Base-by-base conservation (phyloP, 306 rosid genomes). In the Prinsepia uniflora region DNA sequence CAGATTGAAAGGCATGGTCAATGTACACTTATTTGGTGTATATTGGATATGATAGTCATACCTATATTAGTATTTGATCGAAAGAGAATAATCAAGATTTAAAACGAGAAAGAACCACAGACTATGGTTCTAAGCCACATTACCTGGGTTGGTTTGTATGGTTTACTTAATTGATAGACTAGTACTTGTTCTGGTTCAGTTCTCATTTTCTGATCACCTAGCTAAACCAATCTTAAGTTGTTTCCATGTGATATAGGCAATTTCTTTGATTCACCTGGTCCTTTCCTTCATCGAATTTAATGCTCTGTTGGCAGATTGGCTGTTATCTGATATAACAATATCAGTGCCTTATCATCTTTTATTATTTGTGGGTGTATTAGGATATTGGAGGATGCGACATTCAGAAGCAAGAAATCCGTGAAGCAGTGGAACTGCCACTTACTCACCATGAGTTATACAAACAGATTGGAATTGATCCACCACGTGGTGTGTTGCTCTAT, bases 311-410 rank as follows among this genome's bases (percentile, higher is more conserved):
- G 18, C 10, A 56, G 18, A 5, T 56, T 17, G 24, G 14, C 34
- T 40, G 18, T 11, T 30, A 1, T 63, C 42, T 58, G 3, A 20
- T 19, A 15, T 22, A 3, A 49, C 22, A 24, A 52, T n/a, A 14
- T n/a, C 18, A 47, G 3, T 44, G 61, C 18, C 47, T 9, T 57
- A 44, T 70, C 18, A 3, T 68, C 8, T 60, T 62, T 44, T 8
- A 0, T 20, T 0, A 24, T 10, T 66, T 60, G 39, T 8, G 59
- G 45, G 7, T 34, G 42, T 24, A 13, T 60, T 45, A 95, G 99
- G 99, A 95, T 75, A 95, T 95, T 74, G 99, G 99, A 78, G 99
- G 99, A 41, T 95, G 99, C 18, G 99, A 95, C 70, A 95, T 95
- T 70, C 99, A 95, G 62, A 95, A 95, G 81, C 99, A 95, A 87